Conservation (phyloP, 2,329 filamentous ascomycete species). For the Fusarium sp. region DNA sequence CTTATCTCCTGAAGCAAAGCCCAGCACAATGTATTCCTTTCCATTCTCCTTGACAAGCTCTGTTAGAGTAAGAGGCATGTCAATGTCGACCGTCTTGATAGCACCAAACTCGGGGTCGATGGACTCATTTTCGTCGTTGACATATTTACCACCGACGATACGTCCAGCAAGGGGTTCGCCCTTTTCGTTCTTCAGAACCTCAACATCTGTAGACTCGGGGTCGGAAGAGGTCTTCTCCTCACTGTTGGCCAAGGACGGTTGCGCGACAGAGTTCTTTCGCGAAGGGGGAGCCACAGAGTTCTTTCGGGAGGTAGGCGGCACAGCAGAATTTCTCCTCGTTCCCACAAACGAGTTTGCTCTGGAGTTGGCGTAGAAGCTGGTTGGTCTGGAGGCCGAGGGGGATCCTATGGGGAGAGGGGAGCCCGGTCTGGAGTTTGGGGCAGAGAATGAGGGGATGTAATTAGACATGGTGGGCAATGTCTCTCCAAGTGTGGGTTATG, state of each 20-base stretch:
- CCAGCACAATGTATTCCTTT: constrained; percentile 39
- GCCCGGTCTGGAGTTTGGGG: constrained; percentile 37
- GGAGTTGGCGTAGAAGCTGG: constrained; percentile 38
- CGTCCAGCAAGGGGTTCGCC: constrained; percentile 29
- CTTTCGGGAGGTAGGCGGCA: constrained; percentile 14
- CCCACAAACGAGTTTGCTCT: constrained; percentile 37
- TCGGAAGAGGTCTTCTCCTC: constrained; percentile 24
- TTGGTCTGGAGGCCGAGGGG: constrained; percentile 35
- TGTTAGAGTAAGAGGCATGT: constrained; percentile 37
- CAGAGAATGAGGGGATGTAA: constrained; percentile 40
- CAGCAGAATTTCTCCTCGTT: constrained; percentile 19
- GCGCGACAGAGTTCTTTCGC: constrained; percentile 16
- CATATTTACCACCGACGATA: constrained; percentile 38
- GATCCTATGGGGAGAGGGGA: constrained; percentile 35
- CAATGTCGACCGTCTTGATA: constrained; percentile 38
- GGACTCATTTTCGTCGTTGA: constrained; percentile 30
- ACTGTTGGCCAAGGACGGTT: constrained; percentile 15
- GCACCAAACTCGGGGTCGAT: constrained; percentile 32
- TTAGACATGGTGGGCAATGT: constrained; percentile 30
- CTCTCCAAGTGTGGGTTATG: background rate
- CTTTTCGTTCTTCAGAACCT: constrained; percentile 31
- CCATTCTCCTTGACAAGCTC: constrained; percentile 33
- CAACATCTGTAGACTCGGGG: constrained; percentile 31
- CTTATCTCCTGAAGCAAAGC: constrained; percentile 39
- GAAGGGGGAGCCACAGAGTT: constrained; percentile 25